Conservation (phyloP, 805 yeast genomes). For the Suhomyces pyralidae region DNA sequence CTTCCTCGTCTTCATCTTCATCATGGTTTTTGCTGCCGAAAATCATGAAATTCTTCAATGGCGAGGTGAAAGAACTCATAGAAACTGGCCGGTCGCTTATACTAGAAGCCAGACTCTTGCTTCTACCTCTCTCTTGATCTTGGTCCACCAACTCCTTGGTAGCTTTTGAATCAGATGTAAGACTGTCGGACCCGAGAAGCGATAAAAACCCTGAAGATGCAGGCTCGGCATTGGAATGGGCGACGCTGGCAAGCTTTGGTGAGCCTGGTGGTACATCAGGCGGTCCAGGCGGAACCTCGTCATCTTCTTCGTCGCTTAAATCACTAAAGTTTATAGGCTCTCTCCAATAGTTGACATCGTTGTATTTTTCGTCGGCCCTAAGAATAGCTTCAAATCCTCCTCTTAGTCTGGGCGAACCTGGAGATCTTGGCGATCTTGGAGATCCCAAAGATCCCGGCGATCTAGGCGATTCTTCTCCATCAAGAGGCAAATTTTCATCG, state of each 20-base stretch:
- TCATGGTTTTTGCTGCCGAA: constrained; percentile 28
- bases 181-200: neutral
- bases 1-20: constrained; percentile 23
- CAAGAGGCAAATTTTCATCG: neutral
- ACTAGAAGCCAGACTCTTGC: constrained; percentile 6
- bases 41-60: constrained; percentile 40
- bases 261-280: neutral
- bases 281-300: constrained; percentile 12
- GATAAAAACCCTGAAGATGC: constrained; percentile 9
- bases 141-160: neutral
- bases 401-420: constrained; percentile 22
- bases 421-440: constrained; percentile 17
- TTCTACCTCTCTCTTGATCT: neutral
- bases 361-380: constrained; percentile 58
- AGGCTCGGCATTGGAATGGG: neutral
- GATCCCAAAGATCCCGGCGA: neutral
- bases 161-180: neutral
- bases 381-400: constrained; percentile 31
- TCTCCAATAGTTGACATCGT: constrained; percentile 91
- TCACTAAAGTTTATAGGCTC: constrained; percentile 71
- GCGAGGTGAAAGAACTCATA: constrained; percentile 36
- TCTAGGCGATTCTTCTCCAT: constrained; percentile 3
- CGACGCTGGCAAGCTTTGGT: constrained; percentile 3
- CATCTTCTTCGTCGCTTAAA: constrained; percentile 35
- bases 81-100: constrained; percentile 30